Percentiles rank a stretch among this genome's conserved stretches.
Evolutionary conservation across 352 stramenopile species (phyloP).

Genomic region (Globisporangium solare): DNA sequence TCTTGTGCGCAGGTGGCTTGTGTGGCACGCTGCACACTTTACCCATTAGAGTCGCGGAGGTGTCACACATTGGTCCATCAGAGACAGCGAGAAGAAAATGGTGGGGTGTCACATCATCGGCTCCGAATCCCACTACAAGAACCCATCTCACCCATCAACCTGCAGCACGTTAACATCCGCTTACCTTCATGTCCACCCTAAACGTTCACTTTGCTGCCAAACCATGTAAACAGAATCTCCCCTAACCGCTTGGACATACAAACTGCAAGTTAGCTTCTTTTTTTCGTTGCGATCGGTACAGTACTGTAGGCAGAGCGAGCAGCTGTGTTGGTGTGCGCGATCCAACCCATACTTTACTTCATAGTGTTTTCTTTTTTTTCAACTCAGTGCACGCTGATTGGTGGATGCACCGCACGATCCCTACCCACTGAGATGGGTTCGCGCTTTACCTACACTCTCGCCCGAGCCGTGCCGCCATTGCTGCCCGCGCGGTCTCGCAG

Average conservation of each 20-base stretch:
- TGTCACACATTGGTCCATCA: too few relatives aligned
- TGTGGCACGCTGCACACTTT: too few relatives aligned
- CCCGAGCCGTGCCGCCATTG: too few relatives aligned
- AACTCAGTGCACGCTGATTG: not conserved
- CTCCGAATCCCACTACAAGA: not conserved
- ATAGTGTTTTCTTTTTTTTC: conserved; percentile 15
- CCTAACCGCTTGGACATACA: conserved; percentile 5
- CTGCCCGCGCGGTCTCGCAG: not conserved
- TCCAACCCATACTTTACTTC: conserved; percentile 1
- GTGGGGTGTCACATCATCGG: too few relatives aligned
- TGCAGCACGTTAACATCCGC: not conserved
- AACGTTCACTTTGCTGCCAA: not conserved
- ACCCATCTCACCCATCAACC: conserved; percentile 3
- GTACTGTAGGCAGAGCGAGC: not conserved
- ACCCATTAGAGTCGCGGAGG: not conserved
- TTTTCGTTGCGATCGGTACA: not conserved
- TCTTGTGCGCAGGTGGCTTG: too few relatives aligned
- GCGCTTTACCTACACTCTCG: too few relatives aligned
- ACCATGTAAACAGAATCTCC: not conserved
- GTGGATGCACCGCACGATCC: too few relatives aligned
- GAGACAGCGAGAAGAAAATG: too few relatives aligned
- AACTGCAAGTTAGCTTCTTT: conserved; percentile 9
- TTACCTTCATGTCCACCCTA: not conserved
- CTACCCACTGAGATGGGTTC: too few relatives aligned
- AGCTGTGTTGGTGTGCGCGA: not conserved